Evolutionary conservation across 768 basidiomycete species (phyloP).

Genomic region (Termitomyces sp.): DNA sequence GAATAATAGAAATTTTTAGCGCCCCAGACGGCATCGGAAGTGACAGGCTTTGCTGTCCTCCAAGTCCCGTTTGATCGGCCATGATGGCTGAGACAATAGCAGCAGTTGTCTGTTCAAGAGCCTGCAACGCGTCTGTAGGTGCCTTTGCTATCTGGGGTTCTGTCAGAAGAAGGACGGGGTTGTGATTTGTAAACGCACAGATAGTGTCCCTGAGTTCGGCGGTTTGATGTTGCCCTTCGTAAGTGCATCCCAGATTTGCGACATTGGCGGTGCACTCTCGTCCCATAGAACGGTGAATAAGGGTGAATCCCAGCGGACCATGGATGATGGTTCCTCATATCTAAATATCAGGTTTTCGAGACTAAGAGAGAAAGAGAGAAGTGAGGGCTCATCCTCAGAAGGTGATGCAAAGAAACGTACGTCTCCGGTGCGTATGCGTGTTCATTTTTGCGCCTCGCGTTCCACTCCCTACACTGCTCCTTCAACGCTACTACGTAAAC

Average conservation of each 20-base stretch:
- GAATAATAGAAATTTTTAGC: constrained; percentile 41
- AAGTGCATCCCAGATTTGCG: constrained; percentile 76
- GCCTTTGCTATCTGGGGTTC: constrained; percentile 63
- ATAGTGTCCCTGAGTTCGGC: constrained; percentile 78
- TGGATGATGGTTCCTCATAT: constrained; percentile 95
- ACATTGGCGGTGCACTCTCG: constrained; percentile 58
- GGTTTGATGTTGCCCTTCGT: constrained; percentile 79
- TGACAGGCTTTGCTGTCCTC: constrained; percentile 46
- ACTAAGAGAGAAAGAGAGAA: constrained; percentile 28
- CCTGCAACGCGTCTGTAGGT: constrained; percentile 81
- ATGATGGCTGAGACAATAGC: constrained; percentile 69
- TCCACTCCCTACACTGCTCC: constrained; percentile 76
- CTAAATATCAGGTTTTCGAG: constrained; percentile 83
- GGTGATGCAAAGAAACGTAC: constrained; percentile 36
- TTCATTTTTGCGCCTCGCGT: constrained; percentile 43
- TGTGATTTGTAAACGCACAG: constrained; percentile 36
- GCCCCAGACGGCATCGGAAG: constrained; percentile 35
- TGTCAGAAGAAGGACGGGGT: neutral
- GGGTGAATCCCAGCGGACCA: constrained; percentile 99
- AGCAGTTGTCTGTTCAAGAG: constrained; percentile 75
- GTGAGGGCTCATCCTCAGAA: neutral
- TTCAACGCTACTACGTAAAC: constrained; percentile 71
- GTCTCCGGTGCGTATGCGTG: constrained; percentile 62
- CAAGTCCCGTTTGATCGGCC: constrained; percentile 49
- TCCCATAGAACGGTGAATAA: constrained; percentile 80